These are phyloP conservation scores for Anacardium occidentale DNA, from an alignment of 345 rosid genomes.

Conservation along the genomic window DNA sequence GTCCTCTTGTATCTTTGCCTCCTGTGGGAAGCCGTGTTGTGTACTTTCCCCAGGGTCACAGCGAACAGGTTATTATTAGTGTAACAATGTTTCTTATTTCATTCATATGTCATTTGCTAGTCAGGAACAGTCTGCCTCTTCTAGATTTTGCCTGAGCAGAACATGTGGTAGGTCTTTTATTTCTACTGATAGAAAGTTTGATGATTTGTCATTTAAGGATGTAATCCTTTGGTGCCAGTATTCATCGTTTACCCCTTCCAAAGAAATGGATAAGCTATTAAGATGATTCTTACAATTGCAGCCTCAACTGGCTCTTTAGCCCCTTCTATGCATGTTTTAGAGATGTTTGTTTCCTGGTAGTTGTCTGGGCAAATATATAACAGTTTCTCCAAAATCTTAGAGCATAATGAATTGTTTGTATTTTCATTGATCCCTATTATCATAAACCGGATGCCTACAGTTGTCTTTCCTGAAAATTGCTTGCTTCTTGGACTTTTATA, in stretches of 20 bases:
- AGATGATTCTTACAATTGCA: not conserved
- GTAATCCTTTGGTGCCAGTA: not conserved
- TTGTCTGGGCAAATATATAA: not conserved
- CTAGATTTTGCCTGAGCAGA: not conserved
- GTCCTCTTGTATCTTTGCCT: conserved; percentile 84
- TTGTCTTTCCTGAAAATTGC: not conserved
- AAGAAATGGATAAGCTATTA: not conserved
- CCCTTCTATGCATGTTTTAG: not conserved
- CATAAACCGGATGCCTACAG: not conserved
- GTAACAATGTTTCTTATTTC: conserved; percentile 4
- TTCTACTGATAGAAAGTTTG: not conserved
- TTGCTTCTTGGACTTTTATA: not conserved
- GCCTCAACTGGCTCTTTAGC: not conserved
- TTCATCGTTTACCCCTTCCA: not conserved
- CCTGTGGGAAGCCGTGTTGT: conserved; percentile 83
- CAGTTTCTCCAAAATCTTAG: not conserved
- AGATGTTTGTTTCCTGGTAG: not conserved
- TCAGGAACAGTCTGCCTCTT: not conserved
- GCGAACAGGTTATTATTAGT: conserved; percentile 61
- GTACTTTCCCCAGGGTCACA: conserved; percentile 94
- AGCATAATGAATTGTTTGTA: not conserved
- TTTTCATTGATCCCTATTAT: not conserved
- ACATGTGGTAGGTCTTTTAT: not conserved
- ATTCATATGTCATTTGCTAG: conserved; percentile 2
- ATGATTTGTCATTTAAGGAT: not conserved